These are phyloP conservation scores for Mycena pura DNA, from an alignment of 768 basidiomycete genomes.

Conservation along the genomic window DNA sequence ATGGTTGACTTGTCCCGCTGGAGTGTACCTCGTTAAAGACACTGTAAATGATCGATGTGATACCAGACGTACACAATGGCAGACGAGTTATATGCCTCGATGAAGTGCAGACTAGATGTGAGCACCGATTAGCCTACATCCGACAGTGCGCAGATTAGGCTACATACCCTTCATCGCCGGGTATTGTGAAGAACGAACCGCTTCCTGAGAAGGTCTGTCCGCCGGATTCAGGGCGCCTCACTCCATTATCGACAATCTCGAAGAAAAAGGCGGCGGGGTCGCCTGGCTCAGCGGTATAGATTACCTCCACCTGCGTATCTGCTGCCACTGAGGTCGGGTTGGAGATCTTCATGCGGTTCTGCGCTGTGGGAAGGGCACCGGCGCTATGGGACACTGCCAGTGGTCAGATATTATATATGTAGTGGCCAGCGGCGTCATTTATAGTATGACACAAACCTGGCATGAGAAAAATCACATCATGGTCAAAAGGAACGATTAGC, in stretches of 20 bases:
- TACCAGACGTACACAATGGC: constrained; percentile 1
- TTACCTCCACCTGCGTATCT: not conserved
- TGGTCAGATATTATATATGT: no score
- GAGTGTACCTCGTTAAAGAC: not conserved
- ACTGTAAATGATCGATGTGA: not conserved
- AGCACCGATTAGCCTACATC: not conserved
- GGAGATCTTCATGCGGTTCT: constrained; percentile 22
- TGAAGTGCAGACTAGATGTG: constrained; percentile 3
- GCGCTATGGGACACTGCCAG: no score
- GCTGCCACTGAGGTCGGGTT: not conserved
- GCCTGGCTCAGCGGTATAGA: constrained; percentile 14
- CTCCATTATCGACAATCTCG: constrained; percentile 4
- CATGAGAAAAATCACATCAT: no score
- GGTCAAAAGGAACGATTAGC: no score
- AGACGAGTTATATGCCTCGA: constrained; percentile 11
- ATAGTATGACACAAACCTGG: no score
- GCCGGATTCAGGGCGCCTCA: not conserved
- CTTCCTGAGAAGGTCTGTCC: constrained; percentile 1
- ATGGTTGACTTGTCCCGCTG: constrained; percentile 11
- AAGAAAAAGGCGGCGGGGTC: constrained; percentile 19
- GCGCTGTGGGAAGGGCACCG: no score
- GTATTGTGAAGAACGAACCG: constrained; percentile 14
- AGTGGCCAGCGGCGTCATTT: no score
- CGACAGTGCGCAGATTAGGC: no score
- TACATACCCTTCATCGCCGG: constrained; percentile 16